Evolutionary conservation across 192 early-diverging fungal species (phyloP), one percentile per base, ranked within the genome.

Genomic region (Radiomyces spectabilis): DNA sequence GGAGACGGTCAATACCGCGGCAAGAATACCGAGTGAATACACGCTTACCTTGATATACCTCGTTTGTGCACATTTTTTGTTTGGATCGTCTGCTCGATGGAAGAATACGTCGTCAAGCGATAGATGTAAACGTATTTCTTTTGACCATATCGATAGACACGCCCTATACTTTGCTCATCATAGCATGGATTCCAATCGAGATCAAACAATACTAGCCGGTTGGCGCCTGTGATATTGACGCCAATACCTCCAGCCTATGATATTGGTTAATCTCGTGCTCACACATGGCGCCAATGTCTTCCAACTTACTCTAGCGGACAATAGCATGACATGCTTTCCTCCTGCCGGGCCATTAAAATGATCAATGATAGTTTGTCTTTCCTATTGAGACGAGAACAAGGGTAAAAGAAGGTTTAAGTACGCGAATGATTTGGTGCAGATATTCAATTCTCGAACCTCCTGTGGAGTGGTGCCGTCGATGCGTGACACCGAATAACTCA

Each of bases 141-240:
- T 59, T 90, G 87, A 7, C 83, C 86, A 63, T 81, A 88, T 8
- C 85, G 75, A 59, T 86, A 63, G n/a, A 74, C 47, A 25, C 85
- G 68, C 0, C 83, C 87, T 27, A 90, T 74, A 2, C 85, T 82
- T 66, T 90, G 87, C 40, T 90, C 82, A 52, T 86, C 85, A 40
- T 69, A 65, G 30, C 80, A 82, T 19, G 89, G 89, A 44, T 90
- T 92, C 87, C 87, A 92, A 33, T 85, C 86, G 24, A 79, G 61
- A 54, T 90, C 89, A 51, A 82, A 69, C 12, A 92, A 51, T 15
- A 92, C 68, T 4, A 92, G 80, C 3, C 86, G 75, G 52, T 72
- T 92, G 12, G 89, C 89, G 0, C 75, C 71, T 2, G 75, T 63
- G n/a, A 89, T 55, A 51, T 89, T 92, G 15, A 87, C 59, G 9